A percentile compares a stretch with the other conserved stretches of the same genome.
These are phyloP conservation scores for Cryphonectria nitschkei DNA, from an alignment of 2,329 filamentous ascomycete species.

Conservation along the genomic window DNA sequence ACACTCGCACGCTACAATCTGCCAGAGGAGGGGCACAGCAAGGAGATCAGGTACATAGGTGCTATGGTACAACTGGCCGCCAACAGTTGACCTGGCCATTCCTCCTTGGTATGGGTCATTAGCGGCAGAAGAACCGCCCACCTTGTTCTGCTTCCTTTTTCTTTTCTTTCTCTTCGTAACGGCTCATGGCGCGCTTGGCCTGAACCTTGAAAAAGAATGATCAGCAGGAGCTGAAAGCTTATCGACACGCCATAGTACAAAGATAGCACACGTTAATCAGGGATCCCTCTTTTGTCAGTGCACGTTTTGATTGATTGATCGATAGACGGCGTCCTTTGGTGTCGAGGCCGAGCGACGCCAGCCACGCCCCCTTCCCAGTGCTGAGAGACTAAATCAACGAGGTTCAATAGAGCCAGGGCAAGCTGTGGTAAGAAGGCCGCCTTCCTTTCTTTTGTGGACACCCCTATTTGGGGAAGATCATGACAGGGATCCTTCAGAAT, in stretches of 20 bases:
- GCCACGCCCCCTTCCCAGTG: background rate
- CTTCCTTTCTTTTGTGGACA: background rate
- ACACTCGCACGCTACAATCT: background rate
- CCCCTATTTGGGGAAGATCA: background rate
- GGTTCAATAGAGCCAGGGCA: conserved; percentile 1
- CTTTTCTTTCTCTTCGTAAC: background rate
- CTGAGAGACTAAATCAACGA: background rate
- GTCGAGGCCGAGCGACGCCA: background rate
- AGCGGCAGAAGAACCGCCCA: too few species aligned
- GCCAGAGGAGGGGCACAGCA: background rate
- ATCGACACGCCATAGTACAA: background rate
- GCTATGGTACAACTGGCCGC: background rate
- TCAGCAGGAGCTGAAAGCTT: background rate
- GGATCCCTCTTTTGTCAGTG: background rate
- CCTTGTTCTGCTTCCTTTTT: too few species aligned
- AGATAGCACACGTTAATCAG: background rate
- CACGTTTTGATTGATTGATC: background rate
- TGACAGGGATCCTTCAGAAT: conserved; percentile 11
- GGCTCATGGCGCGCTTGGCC: too few species aligned
- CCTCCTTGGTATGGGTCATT: too few species aligned
- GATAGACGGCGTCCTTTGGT: background rate
- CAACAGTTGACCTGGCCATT: too few species aligned
- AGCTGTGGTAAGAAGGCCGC: too few species aligned
- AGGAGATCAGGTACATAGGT: background rate
- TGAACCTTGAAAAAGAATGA: background rate